Evolutionary conservation across 768 basidiomycete species (phyloP), one percentile per base, ranked within the genome.

Genomic region (Harrya chromipes): DNA sequence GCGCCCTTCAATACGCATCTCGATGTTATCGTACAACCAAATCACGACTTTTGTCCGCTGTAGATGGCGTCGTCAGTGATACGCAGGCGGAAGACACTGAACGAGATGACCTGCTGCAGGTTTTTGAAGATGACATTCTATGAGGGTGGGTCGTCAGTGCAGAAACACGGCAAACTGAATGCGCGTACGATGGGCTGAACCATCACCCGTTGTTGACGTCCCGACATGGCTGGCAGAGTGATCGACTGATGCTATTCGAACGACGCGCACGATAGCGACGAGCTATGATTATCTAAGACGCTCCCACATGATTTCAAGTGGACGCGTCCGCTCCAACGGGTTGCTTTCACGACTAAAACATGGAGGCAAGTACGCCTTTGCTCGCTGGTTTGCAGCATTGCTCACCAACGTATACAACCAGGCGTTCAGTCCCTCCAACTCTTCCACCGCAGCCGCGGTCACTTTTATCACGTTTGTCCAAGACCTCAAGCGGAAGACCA

Each of bases 391-490:
- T 31, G 6, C 23, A 33, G 10, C 35, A 43, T 16, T 33, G n/a
- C 51, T 61, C 40, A 64, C 42, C 34, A n/a, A n/a, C n/a, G 31
- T 29, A 39, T n/a, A 17, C 31, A 27, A 13, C 3, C 41, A 85
- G 84, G 79, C 73, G 50, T 83, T 90, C 63, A 80, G 83, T 72
- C 79, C 86, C 70, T 79, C 82, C 66, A 90, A 86, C 64, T 90
- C 90, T 29, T 95, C 95, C 55, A 99, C 97, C 70, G 94, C 95
- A 40, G 94, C 94, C 44, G 94, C 97, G 69, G 97, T 99, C 57
- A 90, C 91, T 2, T 97, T 99, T 71, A 99, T 99, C 71, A 99
- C 97, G 21, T 98, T 97, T 65, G 95, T 99, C 3, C 97, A 99
- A 71, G 97, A 98, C 77, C 80, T 98, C 60, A 98, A 98, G 75